Evolutionary conservation across 208 protist species (phyloP), one percentile per base, ranked within the genome.

Genomic region (Baffinella frigidus): DNA sequence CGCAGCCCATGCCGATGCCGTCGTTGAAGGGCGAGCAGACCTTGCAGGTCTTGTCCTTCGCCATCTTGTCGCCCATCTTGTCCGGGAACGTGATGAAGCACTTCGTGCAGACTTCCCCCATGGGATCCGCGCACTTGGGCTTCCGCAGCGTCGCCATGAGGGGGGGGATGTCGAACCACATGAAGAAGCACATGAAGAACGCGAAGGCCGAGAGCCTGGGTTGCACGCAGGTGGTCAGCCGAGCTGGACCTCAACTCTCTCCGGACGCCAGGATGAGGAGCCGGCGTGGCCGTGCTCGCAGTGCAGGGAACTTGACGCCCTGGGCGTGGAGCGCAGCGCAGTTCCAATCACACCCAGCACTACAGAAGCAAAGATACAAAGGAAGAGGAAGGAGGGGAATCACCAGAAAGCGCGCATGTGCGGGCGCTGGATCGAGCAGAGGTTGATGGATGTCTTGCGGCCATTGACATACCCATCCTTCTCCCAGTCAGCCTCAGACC

Each of bases 121-220:
- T 36, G 38, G 77, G 17, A 11, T 10, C 48, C 20, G 56, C 24
- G 77, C 77, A 87, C 17, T 20, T n/a, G 14, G 77, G 77, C 77
- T 87, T 87, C 77, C 56, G 64, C 44, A 87, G 27, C 27, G 77
- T 87, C 17, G 48, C 20, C 77, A 87, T 87, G 33, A 87, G 17
- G 27, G 77, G 38, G 11, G 77, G 39, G 43, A 87, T 87, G 17
- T 11, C 77, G 48, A 87, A 87, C 77, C 77, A 87, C 77, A 87
- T 87, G 77, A 62, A 20, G 43, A 87, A 87, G 77, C 77, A 87
- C 10, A 56, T 61, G 33, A 87, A 87, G 43, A 87, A 87, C 11
- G 14, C 17, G 17, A 56, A 87, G 24, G 24, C 64, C 10, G 77
- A 64, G 56, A n/a, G 24, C 24, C n/a, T n/a, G n/a, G n/a, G n/a